Evolutionary conservation across 148 eudicot genomes (phyloP).

Genomic region (Nyssa sinensis): DNA sequence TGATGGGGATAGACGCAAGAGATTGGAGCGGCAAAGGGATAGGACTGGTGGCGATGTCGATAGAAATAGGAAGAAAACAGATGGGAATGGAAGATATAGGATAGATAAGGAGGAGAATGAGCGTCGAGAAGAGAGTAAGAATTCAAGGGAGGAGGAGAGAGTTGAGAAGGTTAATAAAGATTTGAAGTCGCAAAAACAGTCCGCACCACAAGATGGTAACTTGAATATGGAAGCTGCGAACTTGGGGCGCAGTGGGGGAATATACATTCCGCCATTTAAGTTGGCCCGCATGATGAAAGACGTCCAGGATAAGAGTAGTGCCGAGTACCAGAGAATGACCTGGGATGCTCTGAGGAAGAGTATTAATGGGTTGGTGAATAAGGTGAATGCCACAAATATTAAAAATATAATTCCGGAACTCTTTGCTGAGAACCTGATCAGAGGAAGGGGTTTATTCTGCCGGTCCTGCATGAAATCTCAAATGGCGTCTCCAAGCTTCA

Average conservation of each 20-base stretch:
- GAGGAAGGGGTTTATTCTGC: slow-evolving; percentile 88
- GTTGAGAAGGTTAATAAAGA: slow-evolving; percentile 21
- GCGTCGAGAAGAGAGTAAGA: slow-evolving; percentile 17
- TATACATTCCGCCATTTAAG: slow-evolving; percentile 84
- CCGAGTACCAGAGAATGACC: slow-evolving; percentile 77
- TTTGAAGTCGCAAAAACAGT: slow-evolving; percentile 19
- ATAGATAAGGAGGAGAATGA: slow-evolving; percentile 21
- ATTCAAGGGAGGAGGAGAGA: slow-evolving; percentile 15
- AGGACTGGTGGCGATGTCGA: slow-evolving; percentile 9
- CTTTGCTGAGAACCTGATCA: slow-evolving; percentile 72
- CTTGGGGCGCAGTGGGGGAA: slow-evolving; percentile 78
- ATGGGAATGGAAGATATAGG: slow-evolving; percentile 10
- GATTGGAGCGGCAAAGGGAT: slow-evolving; percentile 8
- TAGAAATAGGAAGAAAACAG: slow-evolving; percentile 21
- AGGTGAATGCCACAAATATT: slow-evolving; percentile 80
- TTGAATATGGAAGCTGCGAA: slow-evolving; percentile 26
- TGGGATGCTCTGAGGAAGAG: slow-evolving; percentile 97
- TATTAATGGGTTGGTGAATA: slow-evolving; percentile 85
- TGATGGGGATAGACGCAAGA: slow-evolving; percentile 8
- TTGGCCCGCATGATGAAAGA: slow-evolving; percentile 85
- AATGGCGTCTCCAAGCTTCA: slow-evolving; percentile 90
- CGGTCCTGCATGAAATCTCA: slow-evolving; percentile 92
- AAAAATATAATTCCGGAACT: slow-evolving; percentile 81
- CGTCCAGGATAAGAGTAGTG: slow-evolving; percentile 74
- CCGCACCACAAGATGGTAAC: slow-evolving; percentile 13